Percentiles rank a stretch among this genome's conserved stretches.
Evolutionary conservation across 2,329 filamentous ascomycete genomes (phyloP).

Genomic region (Ophiostoma pallidulum): DNA sequence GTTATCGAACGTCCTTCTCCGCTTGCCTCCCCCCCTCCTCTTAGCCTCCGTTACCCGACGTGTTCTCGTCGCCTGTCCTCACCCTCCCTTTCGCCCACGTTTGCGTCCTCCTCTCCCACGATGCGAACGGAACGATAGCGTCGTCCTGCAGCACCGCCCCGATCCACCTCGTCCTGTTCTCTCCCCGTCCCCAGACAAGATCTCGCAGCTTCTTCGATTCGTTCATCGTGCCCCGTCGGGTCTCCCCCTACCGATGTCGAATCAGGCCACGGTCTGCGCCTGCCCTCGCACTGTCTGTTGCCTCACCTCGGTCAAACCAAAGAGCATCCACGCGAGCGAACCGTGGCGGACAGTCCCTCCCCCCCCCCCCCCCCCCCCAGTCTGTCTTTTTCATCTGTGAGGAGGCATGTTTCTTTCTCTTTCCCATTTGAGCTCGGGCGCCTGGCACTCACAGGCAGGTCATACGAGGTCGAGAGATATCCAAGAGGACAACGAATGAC

Average conservation of each 20-base stretch:
- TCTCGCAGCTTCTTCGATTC: no score
- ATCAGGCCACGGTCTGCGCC: not conserved
- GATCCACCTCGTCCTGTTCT: no score
- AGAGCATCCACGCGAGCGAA: no score
- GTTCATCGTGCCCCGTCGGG: no score
- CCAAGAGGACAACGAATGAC: no score
- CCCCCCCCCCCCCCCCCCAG: constrained; percentile 19
- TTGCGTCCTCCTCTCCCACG: not conserved
- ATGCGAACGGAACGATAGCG: constrained; percentile 9
- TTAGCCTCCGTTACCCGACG: not conserved
- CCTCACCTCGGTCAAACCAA: no score
- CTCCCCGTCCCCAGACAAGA: no score
- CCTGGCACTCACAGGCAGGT: not conserved
- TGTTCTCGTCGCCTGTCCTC: constrained; percentile 4
- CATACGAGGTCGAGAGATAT: not conserved
- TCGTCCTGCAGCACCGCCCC: constrained; percentile 7
- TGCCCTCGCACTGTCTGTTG: not conserved
- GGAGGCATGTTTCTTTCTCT: not conserved
- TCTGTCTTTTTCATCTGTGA: constrained; percentile 17
- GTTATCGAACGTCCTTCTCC: not conserved
- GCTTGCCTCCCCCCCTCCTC: not conserved
- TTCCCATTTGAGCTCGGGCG: not conserved
- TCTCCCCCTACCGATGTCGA: no score
- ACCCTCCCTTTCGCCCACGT: not conserved
- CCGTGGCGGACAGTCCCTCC: not conserved